Conservation (phyloP, 345 rosid species). For the Cochlearia excelsa region DNA sequence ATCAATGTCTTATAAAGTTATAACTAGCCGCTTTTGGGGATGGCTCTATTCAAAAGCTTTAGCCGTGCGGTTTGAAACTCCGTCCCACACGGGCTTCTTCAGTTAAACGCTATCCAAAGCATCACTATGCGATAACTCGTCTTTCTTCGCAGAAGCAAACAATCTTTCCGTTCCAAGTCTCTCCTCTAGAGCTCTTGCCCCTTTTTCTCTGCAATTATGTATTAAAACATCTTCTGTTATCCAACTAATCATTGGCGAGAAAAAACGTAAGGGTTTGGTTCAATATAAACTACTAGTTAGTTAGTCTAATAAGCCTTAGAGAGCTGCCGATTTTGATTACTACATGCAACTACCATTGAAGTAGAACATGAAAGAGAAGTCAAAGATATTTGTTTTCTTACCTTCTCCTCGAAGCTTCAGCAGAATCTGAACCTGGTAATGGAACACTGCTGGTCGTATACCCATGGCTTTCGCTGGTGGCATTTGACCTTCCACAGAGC, state of each 20-base stretch:
- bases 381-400: slow-evolving; percentile 12
- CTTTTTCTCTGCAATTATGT: slow-evolving; percentile 73
- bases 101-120: slow-evolving; percentile 58
- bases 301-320: neutral
- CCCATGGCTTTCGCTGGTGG: slow-evolving; percentile 47
- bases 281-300: no score
- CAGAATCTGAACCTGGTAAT: slow-evolving; percentile 92
- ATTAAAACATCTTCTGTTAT: no score
- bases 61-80: no score
- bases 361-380: no score
- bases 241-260: no score
- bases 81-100: no score
- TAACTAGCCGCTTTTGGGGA: no score
- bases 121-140: slow-evolving; percentile 49
- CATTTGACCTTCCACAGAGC: slow-evolving; percentile 72
- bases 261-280: no score
- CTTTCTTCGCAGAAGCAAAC: slow-evolving; percentile 46
- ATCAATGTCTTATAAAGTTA: no score
- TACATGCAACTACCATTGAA: slow-evolving; percentile 17
- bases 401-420: slow-evolving; percentile 98
- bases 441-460: slow-evolving; percentile 57
- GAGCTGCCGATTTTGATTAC: neutral
- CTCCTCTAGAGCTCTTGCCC: slow-evolving; percentile 97
- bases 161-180: slow-evolving; percentile 79
- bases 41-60: no score